These are phyloP conservation scores for Lasiodiplodia citricola DNA, from an alignment of 2,329 filamentous ascomycete species.

Conservation along the genomic window DNA sequence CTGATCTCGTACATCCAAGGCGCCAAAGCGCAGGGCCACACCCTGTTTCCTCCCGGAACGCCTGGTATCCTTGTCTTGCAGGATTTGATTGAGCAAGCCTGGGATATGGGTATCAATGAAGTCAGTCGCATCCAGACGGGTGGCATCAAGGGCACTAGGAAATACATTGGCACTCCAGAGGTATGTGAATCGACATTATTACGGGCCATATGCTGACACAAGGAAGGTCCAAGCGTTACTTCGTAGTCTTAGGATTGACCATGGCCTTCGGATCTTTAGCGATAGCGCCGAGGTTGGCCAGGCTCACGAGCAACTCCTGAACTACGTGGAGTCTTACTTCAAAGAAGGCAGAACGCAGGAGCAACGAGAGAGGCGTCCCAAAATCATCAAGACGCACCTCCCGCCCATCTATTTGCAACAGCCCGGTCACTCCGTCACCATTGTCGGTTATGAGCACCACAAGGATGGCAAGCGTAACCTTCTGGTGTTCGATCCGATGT, in stretches of 20 bases:
- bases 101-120: constrained; percentile 82
- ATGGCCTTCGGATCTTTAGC: constrained; percentile 58
- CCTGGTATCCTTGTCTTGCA: constrained; percentile 85
- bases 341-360: constrained; percentile 34
- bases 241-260: constrained; percentile 66
- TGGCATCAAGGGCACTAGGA: constrained; percentile 83
- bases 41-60: constrained; percentile 64
- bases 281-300: constrained; percentile 55
- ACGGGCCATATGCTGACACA: constrained; percentile 24
- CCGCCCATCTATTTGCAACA: constrained; percentile 93
- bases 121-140: constrained; percentile 81
- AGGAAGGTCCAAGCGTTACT: constrained; percentile 80
- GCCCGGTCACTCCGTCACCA: constrained; percentile 87
- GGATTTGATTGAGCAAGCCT: constrained; percentile 83
- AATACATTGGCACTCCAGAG: constrained; percentile 94
- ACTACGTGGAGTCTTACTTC: constrained; percentile 78
- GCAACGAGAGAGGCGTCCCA: constrained; percentile 47
- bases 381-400: constrained; percentile 72
- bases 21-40: constrained; percentile 60
- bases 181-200: constrained; percentile 52
- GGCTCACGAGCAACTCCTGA: constrained; percentile 62
- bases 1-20: constrained; percentile 77
- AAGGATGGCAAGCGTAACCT: constrained; percentile 69
- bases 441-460: constrained; percentile 80
- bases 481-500: constrained; percentile 88